phyloP scores from a whole-genome alignment of 164 flowering plant species.

The Akebia trifoliata region DNA sequence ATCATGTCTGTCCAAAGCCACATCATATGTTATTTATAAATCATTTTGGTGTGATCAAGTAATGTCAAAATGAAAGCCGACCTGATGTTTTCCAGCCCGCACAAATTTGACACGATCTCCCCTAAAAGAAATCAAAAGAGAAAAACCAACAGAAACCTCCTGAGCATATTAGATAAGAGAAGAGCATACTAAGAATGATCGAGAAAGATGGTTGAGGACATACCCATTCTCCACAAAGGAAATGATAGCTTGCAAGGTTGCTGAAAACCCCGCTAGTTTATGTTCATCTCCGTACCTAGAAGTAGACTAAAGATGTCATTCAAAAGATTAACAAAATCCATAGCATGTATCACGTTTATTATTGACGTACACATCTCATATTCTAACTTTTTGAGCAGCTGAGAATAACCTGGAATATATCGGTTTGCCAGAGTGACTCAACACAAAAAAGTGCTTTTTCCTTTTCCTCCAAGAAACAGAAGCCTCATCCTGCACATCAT shows the following conservation, averaged over 20 bases:
- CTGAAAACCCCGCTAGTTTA: slow-evolving; percentile 97
- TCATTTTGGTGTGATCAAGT: too few species aligned
- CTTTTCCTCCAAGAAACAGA: slow-evolving; percentile 97
- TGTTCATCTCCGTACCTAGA: slow-evolving; percentile 95
- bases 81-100: slow-evolving; percentile 98
- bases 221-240: slow-evolving; percentile 99
- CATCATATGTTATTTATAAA: too few species aligned
- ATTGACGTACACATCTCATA: background rate
- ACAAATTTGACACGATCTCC: slow-evolving; percentile 83
- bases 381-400: slow-evolving; percentile 4
- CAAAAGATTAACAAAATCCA: background rate
- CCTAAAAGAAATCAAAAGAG: slow-evolving; percentile 38
- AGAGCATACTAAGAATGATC: background rate
- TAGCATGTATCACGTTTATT: background rate
- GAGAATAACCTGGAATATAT: slow-evolving; percentile 80
- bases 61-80: slow-evolving; percentile 22
- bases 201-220: slow-evolving; percentile 4
- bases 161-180: background rate
- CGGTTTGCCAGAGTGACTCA: slow-evolving; percentile 96
- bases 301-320: slow-evolving; percentile 1
- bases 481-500: slow-evolving; percentile 91
- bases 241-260: slow-evolving; percentile 94
- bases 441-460: slow-evolving; percentile 88
- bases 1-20: too few species aligned
- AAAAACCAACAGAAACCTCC: slow-evolving; percentile 11